Percentiles rank a stretch among this genome's conserved stretches.
Conservation (phyloP, 2,329 filamentous ascomycete species). For the Diaporthe ampelina region DNA sequence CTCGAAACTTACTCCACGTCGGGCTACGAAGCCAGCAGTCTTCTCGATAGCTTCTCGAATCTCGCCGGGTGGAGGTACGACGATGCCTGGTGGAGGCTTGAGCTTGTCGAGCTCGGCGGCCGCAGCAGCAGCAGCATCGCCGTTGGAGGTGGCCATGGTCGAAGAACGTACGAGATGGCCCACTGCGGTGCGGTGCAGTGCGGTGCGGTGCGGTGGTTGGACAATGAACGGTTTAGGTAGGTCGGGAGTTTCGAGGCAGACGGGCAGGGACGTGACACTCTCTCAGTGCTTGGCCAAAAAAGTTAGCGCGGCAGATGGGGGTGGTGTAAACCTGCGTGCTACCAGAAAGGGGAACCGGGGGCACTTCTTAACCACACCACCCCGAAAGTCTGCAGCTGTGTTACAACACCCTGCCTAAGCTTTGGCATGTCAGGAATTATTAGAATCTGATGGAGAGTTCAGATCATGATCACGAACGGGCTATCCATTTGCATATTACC, state of each 20-base stretch:
- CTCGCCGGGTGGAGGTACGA: constrained; percentile 87
- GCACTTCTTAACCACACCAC: constrained; percentile 11
- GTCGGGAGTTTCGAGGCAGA: constrained; percentile 34
- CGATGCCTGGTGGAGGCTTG: constrained; percentile 85
- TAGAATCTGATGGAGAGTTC: too few species aligned
- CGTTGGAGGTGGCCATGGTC: constrained; percentile 62
- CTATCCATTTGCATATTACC: background rate
- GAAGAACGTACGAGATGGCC: constrained; percentile 37
- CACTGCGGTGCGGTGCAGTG: constrained; percentile 40
- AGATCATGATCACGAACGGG: too few species aligned
- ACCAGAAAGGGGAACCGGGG: background rate
- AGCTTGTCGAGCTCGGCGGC: constrained; percentile 71
- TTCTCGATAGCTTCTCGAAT: constrained; percentile 91
- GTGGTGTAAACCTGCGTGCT: background rate
- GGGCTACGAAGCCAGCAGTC: constrained; percentile 90
- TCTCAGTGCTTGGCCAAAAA: constrained; percentile 1
- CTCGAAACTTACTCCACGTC: constrained; percentile 79
- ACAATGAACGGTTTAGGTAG: constrained; percentile 43
- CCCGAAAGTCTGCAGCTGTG: background rate
- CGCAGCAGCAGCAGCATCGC: constrained; percentile 63
- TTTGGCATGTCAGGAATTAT: too few species aligned
- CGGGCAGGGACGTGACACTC: background rate
- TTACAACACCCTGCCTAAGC: background rate
- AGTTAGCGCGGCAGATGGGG: constrained; percentile 6
- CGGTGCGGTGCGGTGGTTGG: constrained; percentile 6